phyloP scores from a whole-genome alignment of 2,329 filamentous ascomycete genomes.

The Pseudocercospora crystallina region DNA sequence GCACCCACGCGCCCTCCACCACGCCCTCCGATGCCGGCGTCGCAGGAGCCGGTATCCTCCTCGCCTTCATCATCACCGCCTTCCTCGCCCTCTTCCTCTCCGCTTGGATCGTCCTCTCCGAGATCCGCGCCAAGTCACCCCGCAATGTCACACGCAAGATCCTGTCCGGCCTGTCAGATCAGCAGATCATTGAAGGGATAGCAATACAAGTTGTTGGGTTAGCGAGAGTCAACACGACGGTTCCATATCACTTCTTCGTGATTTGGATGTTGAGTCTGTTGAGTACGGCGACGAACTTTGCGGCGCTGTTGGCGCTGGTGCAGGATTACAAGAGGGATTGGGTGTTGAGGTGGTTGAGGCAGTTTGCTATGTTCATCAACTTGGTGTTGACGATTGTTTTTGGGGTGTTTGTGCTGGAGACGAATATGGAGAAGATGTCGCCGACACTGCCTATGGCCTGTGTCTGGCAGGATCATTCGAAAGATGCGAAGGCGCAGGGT shows the following conservation, averaged over 20 bases:
- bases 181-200: conserved; percentile 68
- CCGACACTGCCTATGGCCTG: conserved; percentile 61
- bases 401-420: conserved; percentile 58
- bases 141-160: conserved; percentile 62
- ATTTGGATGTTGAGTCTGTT: conserved; percentile 68
- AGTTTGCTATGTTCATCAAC: conserved; percentile 66
- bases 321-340: conserved; percentile 66
- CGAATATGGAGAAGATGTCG: conserved; percentile 52
- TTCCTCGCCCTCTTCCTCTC: conserved; percentile 57
- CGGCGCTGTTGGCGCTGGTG: conserved; percentile 63
- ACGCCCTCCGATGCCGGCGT: conserved; percentile 57
- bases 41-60: conserved; percentile 58
- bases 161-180: conserved; percentile 64
- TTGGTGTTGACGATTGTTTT: conserved; percentile 58
- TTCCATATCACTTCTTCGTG: conserved; percentile 70
- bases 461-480: conserved; percentile 53
- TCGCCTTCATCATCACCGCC: conserved; percentile 67
- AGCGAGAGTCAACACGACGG: conserved; percentile 57
- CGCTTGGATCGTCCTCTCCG: conserved; percentile 57
- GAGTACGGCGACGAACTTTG: conserved; percentile 65
- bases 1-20: conserved; percentile 45
- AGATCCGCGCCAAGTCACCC: conserved; percentile 48
- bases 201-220: conserved; percentile 66
- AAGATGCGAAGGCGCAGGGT: conserved; percentile 28
- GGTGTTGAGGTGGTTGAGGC: conserved; percentile 65